Evolutionary conservation across 768 basidiomycete genomes (phyloP).

Genomic region (Hortiboletus campestris): DNA sequence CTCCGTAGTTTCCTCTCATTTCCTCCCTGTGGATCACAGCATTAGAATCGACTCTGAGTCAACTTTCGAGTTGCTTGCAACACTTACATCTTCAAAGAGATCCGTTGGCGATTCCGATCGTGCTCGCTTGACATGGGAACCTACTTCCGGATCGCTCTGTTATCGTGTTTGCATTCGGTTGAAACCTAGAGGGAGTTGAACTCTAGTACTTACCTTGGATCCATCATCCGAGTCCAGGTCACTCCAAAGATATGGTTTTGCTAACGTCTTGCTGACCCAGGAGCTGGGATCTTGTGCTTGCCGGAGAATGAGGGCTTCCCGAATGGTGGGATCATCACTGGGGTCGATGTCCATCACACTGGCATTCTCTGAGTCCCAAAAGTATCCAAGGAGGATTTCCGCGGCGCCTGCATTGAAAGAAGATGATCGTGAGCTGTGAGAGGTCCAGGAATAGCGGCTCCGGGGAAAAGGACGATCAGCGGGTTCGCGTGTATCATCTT

Average conservation of each 20-base stretch:
- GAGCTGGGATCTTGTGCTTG: background rate
- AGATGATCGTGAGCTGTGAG: constrained; percentile 1
- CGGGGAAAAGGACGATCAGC: too few species aligned
- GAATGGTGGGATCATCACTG: background rate
- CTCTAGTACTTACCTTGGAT: background rate
- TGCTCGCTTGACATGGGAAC: background rate
- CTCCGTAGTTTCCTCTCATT: background rate
- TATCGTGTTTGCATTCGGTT: background rate
- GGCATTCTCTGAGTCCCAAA: too few species aligned
- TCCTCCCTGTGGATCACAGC: background rate
- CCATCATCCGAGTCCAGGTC: background rate
- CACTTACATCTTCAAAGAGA: background rate
- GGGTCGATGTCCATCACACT: too few species aligned
- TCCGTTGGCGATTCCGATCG: background rate
- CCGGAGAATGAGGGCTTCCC: background rate
- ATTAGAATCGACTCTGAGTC: background rate
- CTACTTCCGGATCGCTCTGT: background rate
- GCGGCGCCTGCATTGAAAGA: background rate
- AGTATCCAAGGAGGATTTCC: background rate
- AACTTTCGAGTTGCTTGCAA: background rate
- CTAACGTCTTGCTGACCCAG: background rate
- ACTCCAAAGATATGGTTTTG: background rate
- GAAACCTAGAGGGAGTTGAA: too few species aligned
- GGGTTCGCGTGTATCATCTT: too few species aligned
- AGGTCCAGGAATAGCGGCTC: too few species aligned